Evolutionary conservation across 148 eudicot genomes (phyloP), one percentile per base, ranked within the genome.

Genomic region (Rhododendron henanense): DNA sequence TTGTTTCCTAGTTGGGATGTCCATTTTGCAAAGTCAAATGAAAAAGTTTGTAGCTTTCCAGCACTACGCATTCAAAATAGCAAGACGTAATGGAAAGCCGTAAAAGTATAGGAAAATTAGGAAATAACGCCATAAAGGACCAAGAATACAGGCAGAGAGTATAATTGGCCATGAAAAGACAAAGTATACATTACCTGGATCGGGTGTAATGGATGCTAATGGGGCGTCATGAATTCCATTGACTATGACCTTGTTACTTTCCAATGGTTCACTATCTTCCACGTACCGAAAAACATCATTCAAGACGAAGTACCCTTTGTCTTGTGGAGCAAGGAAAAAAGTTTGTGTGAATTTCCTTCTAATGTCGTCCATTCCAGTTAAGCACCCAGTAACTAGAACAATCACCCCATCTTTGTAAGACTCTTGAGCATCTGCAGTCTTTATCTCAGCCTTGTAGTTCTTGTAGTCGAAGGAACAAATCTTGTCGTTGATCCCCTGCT

Each of bases 251-350:
- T 79, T 78, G 75, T 48, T 89, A 55, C 76, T 86, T 19, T 87
- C 93, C 59, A 83, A 13, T 21, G 90, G 89, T 73, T 88, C 92
- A 84, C 84, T 84, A 57, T 91, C 92, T 41, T 91, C 93, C 69
- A 92, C 85, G 59, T 87, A 94, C 85, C 95, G 89, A 79, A 94
- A 90, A 82, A 92, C 92, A 89, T 94, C 95, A 90, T 93, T 94
- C 71, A 90, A 79, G 45, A 93, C 94, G 84, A 88, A 94, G 87
- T 88, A 94, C 51, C 94, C 95, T 81, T 90, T 90, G 82, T 92
- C 91, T 87, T 94, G 97, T 75, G 97, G 97, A 67, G 97, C 98
- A 73, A 94, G 93, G 79, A 94, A 94, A 87, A 94, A 94, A 4
- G 93, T 93, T 85, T 94, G 93, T 1, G 93, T 87, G 81, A 94